A percentile compares a stretch with the other conserved stretches of the same genome.
phyloP scores from a whole-genome alignment of 2,329 filamentous ascomycete species.

The Aspergillus melleus region DNA sequence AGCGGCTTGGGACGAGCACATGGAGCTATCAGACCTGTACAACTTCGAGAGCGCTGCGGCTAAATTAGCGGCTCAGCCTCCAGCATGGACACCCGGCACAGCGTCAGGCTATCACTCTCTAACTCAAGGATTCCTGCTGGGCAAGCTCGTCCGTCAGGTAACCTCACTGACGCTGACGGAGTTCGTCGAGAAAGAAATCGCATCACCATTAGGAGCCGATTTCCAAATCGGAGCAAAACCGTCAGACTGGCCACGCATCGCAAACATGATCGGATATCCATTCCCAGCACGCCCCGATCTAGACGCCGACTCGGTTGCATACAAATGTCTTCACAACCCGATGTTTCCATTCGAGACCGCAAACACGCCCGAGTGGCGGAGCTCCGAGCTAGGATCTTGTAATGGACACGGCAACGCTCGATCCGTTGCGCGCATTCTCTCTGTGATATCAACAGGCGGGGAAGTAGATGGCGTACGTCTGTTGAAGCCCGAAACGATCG shows the following conservation, averaged over 20 bases:
- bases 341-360: slow-evolving; percentile 10
- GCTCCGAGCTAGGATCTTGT: slow-evolving; percentile 42
- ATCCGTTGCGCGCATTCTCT: slow-evolving; percentile 44
- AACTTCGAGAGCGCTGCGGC: slow-evolving; percentile 31
- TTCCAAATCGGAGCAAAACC: slow-evolving; percentile 49
- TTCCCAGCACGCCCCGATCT: slow-evolving; percentile 11
- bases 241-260: slow-evolving; percentile 43
- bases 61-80: slow-evolving; percentile 41
- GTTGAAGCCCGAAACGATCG: slow-evolving; percentile 44
- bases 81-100: slow-evolving; percentile 48
- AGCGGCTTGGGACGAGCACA: slow-evolving; percentile 34
- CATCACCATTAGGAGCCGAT: slow-evolving; percentile 46
- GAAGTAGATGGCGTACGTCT: slow-evolving; percentile 35
- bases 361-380: slow-evolving; percentile 36
- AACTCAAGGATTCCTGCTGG: slow-evolving; percentile 45
- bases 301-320: neutral
- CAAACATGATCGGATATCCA: slow-evolving; percentile 31
- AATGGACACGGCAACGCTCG: slow-evolving; percentile 52
- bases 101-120: slow-evolving; percentile 45
- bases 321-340: neutral
- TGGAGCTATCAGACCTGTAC: slow-evolving; percentile 36
- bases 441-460: slow-evolving; percentile 38
- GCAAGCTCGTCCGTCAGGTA: slow-evolving; percentile 44
- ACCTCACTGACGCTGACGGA: slow-evolving; percentile 45
- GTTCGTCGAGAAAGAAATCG: slow-evolving; percentile 47